These are phyloP conservation scores for Ceratobasidium sp. DNA, from an alignment of 1,284 basidiomycete genomes.

Conservation along the genomic window DNA sequence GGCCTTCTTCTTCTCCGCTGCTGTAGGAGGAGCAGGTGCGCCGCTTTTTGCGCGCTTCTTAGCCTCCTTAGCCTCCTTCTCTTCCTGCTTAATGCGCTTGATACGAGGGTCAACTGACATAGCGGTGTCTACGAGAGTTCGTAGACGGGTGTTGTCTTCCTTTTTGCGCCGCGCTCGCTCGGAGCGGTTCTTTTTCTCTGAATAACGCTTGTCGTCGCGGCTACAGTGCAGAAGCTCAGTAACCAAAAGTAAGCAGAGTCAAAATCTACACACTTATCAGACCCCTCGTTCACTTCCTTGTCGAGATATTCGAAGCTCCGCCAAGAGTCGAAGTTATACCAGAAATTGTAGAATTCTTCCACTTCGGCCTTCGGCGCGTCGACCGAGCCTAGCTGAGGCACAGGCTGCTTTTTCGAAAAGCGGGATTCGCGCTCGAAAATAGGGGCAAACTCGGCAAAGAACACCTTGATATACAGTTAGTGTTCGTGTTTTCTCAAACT, in stretches of 20 bases:
- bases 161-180: constrained; percentile 97
- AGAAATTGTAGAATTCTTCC: constrained; percentile 97
- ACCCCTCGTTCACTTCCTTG: constrained; percentile 98
- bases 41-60: constrained; percentile 79
- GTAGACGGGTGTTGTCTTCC: constrained; percentile 94
- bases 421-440: constrained; percentile 93
- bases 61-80: constrained; percentile 94
- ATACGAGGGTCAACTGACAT: constrained; percentile 93
- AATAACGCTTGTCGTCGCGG: constrained; percentile 98
- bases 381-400: constrained; percentile 82
- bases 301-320: constrained; percentile 98
- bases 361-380: constrained; percentile 86
- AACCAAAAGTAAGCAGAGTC: background rate
- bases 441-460: constrained; percentile 76
- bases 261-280: constrained; percentile 79
- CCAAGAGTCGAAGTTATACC: constrained; percentile 99
- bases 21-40: constrained; percentile 63
- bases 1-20: constrained; percentile 69
- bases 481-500: background rate
- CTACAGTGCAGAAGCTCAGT: constrained; percentile 58
- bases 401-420: constrained; percentile 92
- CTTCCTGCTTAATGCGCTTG: constrained; percentile 96
- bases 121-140: constrained; percentile 89
- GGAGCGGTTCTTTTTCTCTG: constrained; percentile 99
- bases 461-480: constrained; percentile 68